A percentile compares a stretch with the other conserved stretches of the same genome.
Conservation (phyloP, 306 rosid species). For the Acacia confusa region DNA sequence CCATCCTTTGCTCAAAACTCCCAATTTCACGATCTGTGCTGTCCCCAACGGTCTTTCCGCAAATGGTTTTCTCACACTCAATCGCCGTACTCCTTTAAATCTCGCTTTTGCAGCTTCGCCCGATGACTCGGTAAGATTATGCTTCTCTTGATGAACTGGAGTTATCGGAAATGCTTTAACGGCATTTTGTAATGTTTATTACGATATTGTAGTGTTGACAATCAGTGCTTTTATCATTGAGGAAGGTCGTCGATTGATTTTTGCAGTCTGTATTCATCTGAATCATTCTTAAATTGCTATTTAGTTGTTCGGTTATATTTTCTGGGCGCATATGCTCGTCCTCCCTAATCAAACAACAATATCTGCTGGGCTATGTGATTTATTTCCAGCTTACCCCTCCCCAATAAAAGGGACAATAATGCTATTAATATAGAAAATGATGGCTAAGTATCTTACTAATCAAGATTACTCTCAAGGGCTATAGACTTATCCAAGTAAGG, state of each 20-base stretch:
- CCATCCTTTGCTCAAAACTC: conserved; percentile 44
- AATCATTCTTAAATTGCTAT: background rate
- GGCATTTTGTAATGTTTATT: conserved; percentile 4
- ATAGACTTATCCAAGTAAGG: background rate
- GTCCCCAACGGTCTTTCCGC: conserved; percentile 21
- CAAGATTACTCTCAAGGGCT: background rate
- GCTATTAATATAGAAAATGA: background rate
- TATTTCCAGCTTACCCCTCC: background rate
- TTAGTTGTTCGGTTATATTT: background rate
- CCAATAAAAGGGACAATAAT: background rate
- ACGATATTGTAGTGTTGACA: background rate
- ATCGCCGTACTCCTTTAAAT: conserved; percentile 39
- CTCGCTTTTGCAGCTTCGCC: conserved; percentile 53
- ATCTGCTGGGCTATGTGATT: background rate
- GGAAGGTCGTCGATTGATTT: background rate
- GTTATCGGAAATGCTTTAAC: background rate
- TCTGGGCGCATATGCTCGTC: background rate
- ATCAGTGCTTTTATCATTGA: background rate
- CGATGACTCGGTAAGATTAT: conserved; percentile 62
- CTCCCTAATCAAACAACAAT: background rate
- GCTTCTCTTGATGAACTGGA: background rate
- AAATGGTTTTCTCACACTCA: conserved; percentile 31
- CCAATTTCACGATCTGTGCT: conserved; percentile 34
- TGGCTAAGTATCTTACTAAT: background rate
- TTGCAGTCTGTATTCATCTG: background rate